These are phyloP conservation scores for Leccinum barrowsii DNA, from an alignment of 768 basidiomycete species.

Conservation along the genomic window DNA sequence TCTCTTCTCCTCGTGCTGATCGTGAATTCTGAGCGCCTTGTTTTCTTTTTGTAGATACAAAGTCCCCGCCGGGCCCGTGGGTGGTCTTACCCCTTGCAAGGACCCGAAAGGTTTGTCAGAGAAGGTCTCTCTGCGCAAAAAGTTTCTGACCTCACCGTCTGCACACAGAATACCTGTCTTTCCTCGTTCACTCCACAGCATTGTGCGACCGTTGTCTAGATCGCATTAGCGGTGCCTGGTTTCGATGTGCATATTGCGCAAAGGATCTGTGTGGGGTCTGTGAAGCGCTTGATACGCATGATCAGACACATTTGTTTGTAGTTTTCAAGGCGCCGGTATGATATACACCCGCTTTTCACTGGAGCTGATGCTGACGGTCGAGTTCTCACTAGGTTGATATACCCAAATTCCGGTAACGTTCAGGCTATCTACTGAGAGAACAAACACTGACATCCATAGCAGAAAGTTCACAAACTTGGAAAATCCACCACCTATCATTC, in stretches of 20 bases:
- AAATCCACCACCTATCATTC: slow-evolving; percentile 57
- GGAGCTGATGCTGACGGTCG: slow-evolving; percentile 4
- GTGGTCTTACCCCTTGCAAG: slow-evolving; percentile 32
- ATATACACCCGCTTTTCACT: neutral
- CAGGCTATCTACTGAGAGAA: neutral
- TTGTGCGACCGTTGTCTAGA: slow-evolving; percentile 86
- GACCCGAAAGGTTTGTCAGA: slow-evolving; percentile 55
- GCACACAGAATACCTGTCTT: slow-evolving; percentile 54
- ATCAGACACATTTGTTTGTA: slow-evolving; percentile 78
- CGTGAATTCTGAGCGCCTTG: slow-evolving; percentile 8
- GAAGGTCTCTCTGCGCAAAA: neutral
- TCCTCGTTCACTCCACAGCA: slow-evolving; percentile 60
- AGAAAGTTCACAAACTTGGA: slow-evolving; percentile 60
- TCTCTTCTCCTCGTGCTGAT: neutral
- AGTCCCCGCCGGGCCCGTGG: slow-evolving; percentile 54
- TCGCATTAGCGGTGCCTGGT: slow-evolving; percentile 85
- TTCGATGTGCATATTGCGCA: slow-evolving; percentile 83
- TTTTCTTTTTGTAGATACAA: slow-evolving; percentile 48
- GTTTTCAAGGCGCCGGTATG: slow-evolving; percentile 82
- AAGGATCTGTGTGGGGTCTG: slow-evolving; percentile 87
- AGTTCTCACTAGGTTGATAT: slow-evolving; percentile 59
- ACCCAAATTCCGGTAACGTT: slow-evolving; percentile 60
- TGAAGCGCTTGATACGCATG: slow-evolving; percentile 77
- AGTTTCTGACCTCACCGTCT: neutral
- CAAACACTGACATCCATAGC: slow-evolving; percentile 9